Evolutionary conservation across 345 rosid genomes (phyloP), one percentile per base, ranked within the genome.

Genomic region (Chamaenerion angustifolium): DNA sequence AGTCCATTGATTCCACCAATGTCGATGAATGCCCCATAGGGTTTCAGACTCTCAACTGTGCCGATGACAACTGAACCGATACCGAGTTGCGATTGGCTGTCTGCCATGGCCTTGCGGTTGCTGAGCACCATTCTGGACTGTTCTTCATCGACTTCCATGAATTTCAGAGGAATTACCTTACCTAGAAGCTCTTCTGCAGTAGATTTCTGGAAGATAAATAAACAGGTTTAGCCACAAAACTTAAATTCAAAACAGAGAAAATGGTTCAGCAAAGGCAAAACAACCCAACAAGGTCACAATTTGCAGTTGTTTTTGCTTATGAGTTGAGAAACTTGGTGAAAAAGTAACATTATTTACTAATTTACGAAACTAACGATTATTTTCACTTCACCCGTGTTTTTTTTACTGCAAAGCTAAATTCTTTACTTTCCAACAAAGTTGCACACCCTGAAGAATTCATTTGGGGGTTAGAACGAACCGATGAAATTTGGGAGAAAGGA

Each of bases 91-190:
- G 98, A 88, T 59, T 92, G 96, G 68, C 88, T 83, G 61, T 87
- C 96, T 42, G 95, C 98, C 79, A 92, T 80, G 56, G 98, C 96
- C 79, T 92, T 92, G 66, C 93, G 85, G 80, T 92, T 83, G 56
- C 96, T 86, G 70, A 92, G 78, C 42, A 92, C 89, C 58, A 92
- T 88, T 68, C 93, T 78, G 12, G 93, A 68, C 68, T 83, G 80
- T 56, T 92, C 98, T 79, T 86, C 93, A 37, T 92, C 98, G 62
- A 92, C 89, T 63, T 92, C 98, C 58, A 92, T 94, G 72, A 92
- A 86, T 73, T 92, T 92, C 35, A 92, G 67, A 4, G 89, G 95
- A 44, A 92, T 57, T 64, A 81, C 82, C 73, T 78, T 92, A 0
- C 65, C 96, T 13, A 83, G 76, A 69, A 86, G 95, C 68, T 92